Evolutionary conservation across 805 yeast genomes (phyloP).

Genomic region (Wickerhamomyces pijperi): DNA sequence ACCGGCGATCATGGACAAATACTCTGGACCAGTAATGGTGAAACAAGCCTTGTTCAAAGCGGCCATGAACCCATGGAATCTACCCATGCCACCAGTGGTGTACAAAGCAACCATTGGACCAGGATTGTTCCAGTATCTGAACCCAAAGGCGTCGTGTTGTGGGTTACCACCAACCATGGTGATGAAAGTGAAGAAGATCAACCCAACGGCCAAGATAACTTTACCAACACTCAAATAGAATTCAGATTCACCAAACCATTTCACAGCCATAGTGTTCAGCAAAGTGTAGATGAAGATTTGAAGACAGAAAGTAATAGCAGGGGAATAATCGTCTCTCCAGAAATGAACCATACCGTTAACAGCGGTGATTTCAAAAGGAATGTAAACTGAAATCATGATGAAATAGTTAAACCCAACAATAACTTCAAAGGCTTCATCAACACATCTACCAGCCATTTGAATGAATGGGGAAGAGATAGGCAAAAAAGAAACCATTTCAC

Average conservation of each 20-base stretch:
- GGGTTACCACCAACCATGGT: slow-evolving; percentile 89
- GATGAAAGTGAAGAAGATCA: slow-evolving; percentile 61
- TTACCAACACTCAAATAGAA: slow-evolving; percentile 68
- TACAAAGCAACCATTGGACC: slow-evolving; percentile 46
- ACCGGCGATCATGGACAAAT: slow-evolving; percentile 72
- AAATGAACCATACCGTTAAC: slow-evolving; percentile 51
- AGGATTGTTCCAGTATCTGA: slow-evolving; percentile 39
- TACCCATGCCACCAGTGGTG: slow-evolving; percentile 46
- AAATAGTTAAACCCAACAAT: slow-evolving; percentile 56
- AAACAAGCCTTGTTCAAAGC: slow-evolving; percentile 64
- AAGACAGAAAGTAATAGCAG: slow-evolving; percentile 57
- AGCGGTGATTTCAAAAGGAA: slow-evolving; percentile 58
- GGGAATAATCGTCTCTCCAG: slow-evolving; percentile 69
- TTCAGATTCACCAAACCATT: slow-evolving; percentile 71
- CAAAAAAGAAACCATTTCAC: slow-evolving; percentile 52
- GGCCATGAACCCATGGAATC: slow-evolving; percentile 61
- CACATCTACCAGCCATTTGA: slow-evolving; percentile 50
- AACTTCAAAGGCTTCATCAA: slow-evolving; percentile 57
- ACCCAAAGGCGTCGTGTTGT: slow-evolving; percentile 47
- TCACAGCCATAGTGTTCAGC: slow-evolving; percentile 63
- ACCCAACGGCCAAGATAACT: slow-evolving; percentile 57
- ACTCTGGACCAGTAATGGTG: slow-evolving; percentile 79
- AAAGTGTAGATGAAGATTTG: slow-evolving; percentile 53
- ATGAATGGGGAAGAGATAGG: slow-evolving; percentile 57
- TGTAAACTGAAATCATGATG: slow-evolving; percentile 44